A percentile compares a stretch with the other conserved stretches of the same genome.
Evolutionary conservation across 2,329 filamentous ascomycete genomes (phyloP).

Genomic region (Chrysoporthe austroafricana): DNA sequence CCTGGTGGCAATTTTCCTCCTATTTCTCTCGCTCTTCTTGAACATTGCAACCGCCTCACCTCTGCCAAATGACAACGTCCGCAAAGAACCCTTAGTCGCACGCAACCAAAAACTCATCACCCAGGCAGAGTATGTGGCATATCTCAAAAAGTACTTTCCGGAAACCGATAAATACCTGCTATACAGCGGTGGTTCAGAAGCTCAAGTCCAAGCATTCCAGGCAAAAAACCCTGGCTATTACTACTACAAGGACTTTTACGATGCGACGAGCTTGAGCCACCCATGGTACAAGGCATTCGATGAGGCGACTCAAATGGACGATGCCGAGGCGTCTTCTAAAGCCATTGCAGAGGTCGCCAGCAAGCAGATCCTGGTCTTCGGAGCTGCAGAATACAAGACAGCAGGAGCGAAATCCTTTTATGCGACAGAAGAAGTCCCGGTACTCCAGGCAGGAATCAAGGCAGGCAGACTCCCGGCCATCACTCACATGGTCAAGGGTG

Average conservation of each 20-base stretch:
- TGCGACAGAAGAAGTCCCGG: background rate
- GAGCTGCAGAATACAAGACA: background rate
- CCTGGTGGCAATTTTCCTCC: slow-evolving; percentile 2
- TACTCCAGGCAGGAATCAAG: background rate
- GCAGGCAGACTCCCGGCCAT: background rate
- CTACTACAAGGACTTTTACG: background rate
- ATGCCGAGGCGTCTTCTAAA: background rate
- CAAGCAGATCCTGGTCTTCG: slow-evolving; percentile 10
- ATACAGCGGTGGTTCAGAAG: background rate
- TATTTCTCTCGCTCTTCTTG: slow-evolving; percentile 7
- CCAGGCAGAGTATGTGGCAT: background rate
- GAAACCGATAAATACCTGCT: background rate
- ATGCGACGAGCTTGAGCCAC: background rate
- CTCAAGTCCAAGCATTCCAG: background rate
- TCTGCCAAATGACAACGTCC: slow-evolving; percentile 5
- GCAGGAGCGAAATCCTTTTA: background rate
- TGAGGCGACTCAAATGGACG: background rate
- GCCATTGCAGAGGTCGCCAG: background rate
- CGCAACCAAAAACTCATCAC: slow-evolving; percentile 8
- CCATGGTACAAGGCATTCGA: slow-evolving; percentile 7
- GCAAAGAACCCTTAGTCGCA: background rate
- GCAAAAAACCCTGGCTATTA: slow-evolving; percentile 1
- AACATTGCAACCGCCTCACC: slow-evolving; percentile 1
- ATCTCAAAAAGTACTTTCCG: slow-evolving; percentile 6
- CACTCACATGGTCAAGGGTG: background rate